A percentile compares a stretch with the other conserved stretches of the same genome.
phyloP scores from a whole-genome alignment of 768 basidiomycete genomes.

The Obba rivulosa region DNA sequence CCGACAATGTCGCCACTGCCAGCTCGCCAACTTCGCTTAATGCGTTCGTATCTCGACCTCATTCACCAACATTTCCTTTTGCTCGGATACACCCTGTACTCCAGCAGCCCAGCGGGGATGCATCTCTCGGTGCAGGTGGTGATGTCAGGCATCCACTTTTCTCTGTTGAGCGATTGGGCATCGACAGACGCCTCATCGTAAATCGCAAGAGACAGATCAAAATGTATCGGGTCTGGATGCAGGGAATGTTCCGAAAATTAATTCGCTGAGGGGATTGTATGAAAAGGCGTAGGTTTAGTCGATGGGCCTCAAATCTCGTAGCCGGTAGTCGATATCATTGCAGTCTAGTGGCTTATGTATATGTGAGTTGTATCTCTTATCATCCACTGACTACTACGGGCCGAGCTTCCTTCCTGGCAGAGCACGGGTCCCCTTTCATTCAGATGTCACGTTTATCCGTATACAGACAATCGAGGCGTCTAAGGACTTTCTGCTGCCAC shows the following conservation, averaged over 20 bases:
- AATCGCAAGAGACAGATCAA: constrained; percentile 93
- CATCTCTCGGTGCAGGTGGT: constrained; percentile 23
- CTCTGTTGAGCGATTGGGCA: constrained; percentile 75
- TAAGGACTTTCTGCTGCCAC: no score
- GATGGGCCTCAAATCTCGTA: no score
- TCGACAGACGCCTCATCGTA: constrained; percentile 85
- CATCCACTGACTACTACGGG: no score
- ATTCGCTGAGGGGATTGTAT: background rate
- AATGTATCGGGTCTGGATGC: constrained; percentile 98
- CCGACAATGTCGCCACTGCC: background rate
- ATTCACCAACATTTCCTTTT: background rate
- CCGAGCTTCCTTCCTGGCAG: no score
- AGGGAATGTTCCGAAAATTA: constrained; percentile 70
- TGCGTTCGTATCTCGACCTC: background rate
- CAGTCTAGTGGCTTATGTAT: no score
- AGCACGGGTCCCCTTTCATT: no score
- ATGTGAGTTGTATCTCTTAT: no score
- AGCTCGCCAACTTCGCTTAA: constrained; percentile 2
- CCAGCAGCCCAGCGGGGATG: background rate
- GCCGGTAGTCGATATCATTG: no score
- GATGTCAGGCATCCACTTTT: constrained; percentile 58
- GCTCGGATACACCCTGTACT: no score
- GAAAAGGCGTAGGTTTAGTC: background rate
- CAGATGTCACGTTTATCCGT: no score
- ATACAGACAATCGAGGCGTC: no score